These are phyloP conservation scores for Podaxis sp. DNA, from an alignment of 768 basidiomycete species.

Conservation along the genomic window DNA sequence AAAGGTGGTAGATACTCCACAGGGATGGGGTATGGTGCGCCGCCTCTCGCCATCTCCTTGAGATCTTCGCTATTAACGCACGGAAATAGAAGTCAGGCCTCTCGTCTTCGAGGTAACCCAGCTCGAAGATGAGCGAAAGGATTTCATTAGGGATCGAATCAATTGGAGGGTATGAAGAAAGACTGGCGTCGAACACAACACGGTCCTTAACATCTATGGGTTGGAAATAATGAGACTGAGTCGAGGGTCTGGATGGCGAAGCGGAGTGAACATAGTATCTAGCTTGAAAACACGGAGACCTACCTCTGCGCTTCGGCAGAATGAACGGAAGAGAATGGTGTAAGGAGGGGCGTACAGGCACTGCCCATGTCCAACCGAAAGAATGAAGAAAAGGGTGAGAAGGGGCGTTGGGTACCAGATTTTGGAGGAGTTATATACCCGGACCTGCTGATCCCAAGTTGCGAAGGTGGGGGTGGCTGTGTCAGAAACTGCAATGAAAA, in stretches of 20 bases:
- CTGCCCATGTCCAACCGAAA: neutral
- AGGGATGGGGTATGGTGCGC: slow-evolving; percentile 29
- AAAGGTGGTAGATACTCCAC: slow-evolving; percentile 31
- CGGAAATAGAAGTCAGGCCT: slow-evolving; percentile 15
- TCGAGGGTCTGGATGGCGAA: neutral
- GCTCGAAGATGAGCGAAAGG: slow-evolving; percentile 29
- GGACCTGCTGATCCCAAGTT: neutral
- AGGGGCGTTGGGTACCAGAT: no score
- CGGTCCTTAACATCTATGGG: neutral
- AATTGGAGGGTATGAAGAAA: slow-evolving; percentile 13
- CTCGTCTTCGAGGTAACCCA: slow-evolving; percentile 17
- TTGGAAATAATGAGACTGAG: neutral
- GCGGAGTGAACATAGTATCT: neutral
- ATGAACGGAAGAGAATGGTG: neutral
- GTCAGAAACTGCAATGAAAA: neutral
- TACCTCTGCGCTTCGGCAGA: neutral
- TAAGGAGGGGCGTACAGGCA: neutral
- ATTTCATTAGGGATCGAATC: slow-evolving; percentile 30
- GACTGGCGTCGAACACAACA: neutral
- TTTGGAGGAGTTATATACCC: neutral
- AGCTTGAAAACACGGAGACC: neutral
- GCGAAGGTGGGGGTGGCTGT: neutral
- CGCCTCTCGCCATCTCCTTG: slow-evolving; percentile 24
- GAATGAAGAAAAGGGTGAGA: neutral
- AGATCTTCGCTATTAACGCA: slow-evolving; percentile 19